A percentile compares a stretch with the other conserved stretches of the same genome.
Conservation (phyloP, 2,329 filamentous ascomycete species). For the Aspergillus versicolor region DNA sequence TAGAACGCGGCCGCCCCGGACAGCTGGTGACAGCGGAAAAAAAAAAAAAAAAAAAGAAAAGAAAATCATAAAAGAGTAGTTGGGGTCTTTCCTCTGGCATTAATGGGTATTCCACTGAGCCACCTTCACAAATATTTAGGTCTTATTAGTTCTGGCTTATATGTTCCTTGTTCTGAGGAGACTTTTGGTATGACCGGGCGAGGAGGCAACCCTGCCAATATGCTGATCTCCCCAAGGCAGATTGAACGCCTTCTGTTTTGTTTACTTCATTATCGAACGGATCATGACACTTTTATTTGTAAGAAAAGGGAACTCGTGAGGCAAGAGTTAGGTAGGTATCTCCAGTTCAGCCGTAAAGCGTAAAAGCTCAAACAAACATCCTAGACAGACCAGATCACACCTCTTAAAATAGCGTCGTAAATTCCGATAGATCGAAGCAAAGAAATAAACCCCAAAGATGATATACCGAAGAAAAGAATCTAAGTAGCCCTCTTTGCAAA, state of each 20-base stretch:
- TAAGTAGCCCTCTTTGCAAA: constrained; percentile 51
- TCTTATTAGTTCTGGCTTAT: too few species aligned
- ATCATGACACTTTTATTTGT: constrained; percentile 3
- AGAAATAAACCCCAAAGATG: constrained; percentile 5
- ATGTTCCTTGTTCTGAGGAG: too few species aligned
- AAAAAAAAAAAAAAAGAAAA: too few species aligned
- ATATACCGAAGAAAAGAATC: constrained; percentile 14
- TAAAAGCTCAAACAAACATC: not conserved
- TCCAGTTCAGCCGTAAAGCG: not conserved
- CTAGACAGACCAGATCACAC: not conserved
- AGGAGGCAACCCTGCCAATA: not conserved
- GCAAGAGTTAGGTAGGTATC: not conserved
- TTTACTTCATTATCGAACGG: constrained; percentile 1
- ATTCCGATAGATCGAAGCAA: not conserved
- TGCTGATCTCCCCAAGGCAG: not conserved
- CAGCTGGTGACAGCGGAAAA: too few species aligned
- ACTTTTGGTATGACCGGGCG: too few species aligned
- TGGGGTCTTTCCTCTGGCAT: too few species aligned
- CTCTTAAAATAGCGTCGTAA: constrained; percentile 5
- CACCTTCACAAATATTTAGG: too few species aligned
- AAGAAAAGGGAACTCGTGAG: not conserved
- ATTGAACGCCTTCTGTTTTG: not conserved
- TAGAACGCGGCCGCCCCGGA: not conserved
- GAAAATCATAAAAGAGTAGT: too few species aligned
- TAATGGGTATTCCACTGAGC: too few species aligned